phyloP scores from a whole-genome alignment of 2,329 filamentous ascomycete species.

The Diaporthe ampelina region DNA sequence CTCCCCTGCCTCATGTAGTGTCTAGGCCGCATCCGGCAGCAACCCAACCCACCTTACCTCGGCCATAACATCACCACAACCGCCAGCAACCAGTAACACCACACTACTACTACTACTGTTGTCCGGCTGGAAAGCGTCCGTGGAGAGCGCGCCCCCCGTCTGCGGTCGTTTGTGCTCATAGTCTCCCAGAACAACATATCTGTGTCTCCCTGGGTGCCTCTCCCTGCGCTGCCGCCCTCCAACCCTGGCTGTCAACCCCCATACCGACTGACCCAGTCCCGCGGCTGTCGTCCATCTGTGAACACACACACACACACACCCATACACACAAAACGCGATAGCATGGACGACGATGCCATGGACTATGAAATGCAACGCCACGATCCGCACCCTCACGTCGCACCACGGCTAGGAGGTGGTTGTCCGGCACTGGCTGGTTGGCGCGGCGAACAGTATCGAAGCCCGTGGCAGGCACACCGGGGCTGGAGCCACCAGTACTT shows the following conservation, averaged over 20 bases:
- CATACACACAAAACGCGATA: slow-evolving; percentile 4
- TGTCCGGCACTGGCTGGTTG: slow-evolving; percentile 37
- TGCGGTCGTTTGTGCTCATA: not conserved
- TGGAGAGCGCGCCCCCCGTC: too few relatives aligned
- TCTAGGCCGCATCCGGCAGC: slow-evolving; percentile 29
- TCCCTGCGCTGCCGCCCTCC: not conserved
- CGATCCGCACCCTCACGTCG: slow-evolving; percentile 40
- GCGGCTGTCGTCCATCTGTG: not conserved
- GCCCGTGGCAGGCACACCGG: slow-evolving; percentile 27
- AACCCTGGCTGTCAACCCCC: not conserved
- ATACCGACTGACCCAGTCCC: not conserved
- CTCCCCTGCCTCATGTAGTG: slow-evolving; percentile 22
- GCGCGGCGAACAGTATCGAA: slow-evolving; percentile 34
- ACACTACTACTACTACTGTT: not conserved
- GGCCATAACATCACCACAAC: slow-evolving; percentile 31
- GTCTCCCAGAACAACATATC: not conserved
- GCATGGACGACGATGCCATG: slow-evolving; percentile 50
- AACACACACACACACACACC: too few relatives aligned
- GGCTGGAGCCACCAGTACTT: slow-evolving; percentile 35
- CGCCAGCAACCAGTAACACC: not conserved
- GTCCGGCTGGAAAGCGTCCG: not conserved
- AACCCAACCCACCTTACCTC: not conserved
- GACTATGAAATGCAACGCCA: slow-evolving; percentile 50
- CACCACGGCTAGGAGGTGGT: slow-evolving; percentile 27
- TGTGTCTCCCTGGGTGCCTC: not conserved